Evolutionary conservation across 1,284 basidiomycete genomes (phyloP).

Genomic region (Tilletia setariae): DNA sequence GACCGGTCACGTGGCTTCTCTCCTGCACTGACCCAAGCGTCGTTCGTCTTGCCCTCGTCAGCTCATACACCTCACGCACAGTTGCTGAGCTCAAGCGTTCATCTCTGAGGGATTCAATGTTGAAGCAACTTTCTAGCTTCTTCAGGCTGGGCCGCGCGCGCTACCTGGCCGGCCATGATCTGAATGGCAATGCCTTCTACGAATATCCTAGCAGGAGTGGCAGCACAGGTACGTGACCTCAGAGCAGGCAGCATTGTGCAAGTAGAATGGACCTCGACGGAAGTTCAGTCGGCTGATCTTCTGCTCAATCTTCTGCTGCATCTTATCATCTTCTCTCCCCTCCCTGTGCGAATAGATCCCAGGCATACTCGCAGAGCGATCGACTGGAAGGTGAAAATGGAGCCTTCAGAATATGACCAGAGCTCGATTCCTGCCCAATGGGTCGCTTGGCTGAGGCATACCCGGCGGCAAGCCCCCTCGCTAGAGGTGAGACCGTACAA

Average conservation of each 20-base stretch:
- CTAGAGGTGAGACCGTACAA: conserved; percentile 31
- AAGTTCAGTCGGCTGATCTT: no score
- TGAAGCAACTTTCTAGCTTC: conserved; percentile 21
- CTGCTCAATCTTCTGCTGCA: no score
- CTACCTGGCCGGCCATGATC: conserved; percentile 43
- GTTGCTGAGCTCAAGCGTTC: no score
- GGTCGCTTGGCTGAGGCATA: conserved; percentile 51
- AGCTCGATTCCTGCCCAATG: conserved; percentile 47
- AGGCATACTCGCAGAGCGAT: conserved; percentile 22
- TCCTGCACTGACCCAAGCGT: no score
- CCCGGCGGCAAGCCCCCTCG: conserved; percentile 33
- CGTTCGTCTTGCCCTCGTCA: no score
- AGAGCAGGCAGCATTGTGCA: no score
- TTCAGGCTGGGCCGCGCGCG: conserved; percentile 36
- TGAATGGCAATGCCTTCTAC: conserved; percentile 42
- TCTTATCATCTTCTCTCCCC: no score
- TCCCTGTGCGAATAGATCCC: background rate
- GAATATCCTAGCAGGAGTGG: conserved; percentile 43
- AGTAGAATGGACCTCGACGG: no score
- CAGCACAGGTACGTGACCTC: conserved; percentile 33
- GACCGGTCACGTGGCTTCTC: no score
- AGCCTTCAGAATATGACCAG: conserved; percentile 44
- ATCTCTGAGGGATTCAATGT: background rate
- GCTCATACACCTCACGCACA: no score
- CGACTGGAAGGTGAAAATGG: conserved; percentile 31